phyloP scores from a whole-genome alignment of 1,139 yeast species.

The Kazachstania sp. region DNA sequence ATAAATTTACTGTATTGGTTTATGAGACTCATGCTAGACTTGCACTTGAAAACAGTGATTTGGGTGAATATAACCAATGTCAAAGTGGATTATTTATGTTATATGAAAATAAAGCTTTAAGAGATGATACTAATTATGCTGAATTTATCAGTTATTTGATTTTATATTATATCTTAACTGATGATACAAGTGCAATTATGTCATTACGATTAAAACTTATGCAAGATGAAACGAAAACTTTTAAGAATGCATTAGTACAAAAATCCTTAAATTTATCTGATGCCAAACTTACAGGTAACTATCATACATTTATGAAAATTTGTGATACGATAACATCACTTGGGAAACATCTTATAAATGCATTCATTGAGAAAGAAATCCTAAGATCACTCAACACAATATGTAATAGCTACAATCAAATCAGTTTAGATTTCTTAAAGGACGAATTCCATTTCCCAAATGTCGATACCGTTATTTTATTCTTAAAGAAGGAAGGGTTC shows the following conservation, averaged over 20 bases:
- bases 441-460: constrained; percentile 41
- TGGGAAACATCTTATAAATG: constrained; percentile 36
- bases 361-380: constrained; percentile 49
- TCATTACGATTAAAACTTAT: constrained; percentile 28
- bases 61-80: constrained; percentile 95
- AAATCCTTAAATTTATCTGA: constrained; percentile 41
- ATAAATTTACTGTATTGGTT: constrained; percentile 66
- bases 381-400: constrained; percentile 52
- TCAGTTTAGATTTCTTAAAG: constrained; percentile 41
- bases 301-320: constrained; percentile 43
- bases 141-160: constrained; percentile 72
- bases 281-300: constrained; percentile 39
- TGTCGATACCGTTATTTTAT: constrained; percentile 32
- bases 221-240: constrained; percentile 16
- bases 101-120: constrained; percentile 38
- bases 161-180: constrained; percentile 74
- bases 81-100: constrained; percentile 67
- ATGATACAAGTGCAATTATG: constrained; percentile 40
- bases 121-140: constrained; percentile 33
- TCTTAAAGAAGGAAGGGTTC: constrained; percentile 39
- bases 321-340: constrained; percentile 34
- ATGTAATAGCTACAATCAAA: constrained; percentile 50
- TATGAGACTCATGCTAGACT: constrained; percentile 82
- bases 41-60: constrained; percentile 73
- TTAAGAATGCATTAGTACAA: constrained; percentile 28